phyloP scores from a whole-genome alignment of 306 rosid species.

The Prinsepia uniflora region DNA sequence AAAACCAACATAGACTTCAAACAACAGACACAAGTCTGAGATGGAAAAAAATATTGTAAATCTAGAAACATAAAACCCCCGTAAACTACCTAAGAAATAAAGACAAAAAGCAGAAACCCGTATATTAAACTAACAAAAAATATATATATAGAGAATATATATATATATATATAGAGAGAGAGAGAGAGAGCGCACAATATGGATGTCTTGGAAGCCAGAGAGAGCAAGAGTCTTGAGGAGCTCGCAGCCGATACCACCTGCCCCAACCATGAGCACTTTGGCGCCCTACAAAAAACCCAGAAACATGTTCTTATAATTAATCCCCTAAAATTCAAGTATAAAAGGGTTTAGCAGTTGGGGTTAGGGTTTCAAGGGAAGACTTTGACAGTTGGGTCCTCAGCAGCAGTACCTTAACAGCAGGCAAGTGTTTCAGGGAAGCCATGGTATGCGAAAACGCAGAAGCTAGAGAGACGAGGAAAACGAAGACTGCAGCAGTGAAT shows the following conservation, averaged over 20 bases:
- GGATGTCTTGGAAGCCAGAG: conserved; percentile 90
- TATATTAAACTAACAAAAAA: too few relatives aligned
- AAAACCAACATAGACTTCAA: conserved; percentile 1
- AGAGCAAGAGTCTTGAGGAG: conserved; percentile 93
- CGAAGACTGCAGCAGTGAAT: conserved; percentile 1
- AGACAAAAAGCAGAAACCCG: background rate
- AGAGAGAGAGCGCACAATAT: conserved; percentile 55
- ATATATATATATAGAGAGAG: too few relatives aligned
- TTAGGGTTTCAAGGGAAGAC: conserved; percentile 26
- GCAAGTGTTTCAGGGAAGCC: conserved; percentile 51
- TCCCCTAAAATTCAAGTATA: conserved; percentile 10
- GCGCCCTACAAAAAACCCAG: conserved; percentile 49
- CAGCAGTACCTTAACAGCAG: conserved; percentile 49
- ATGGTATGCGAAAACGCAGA: conserved; percentile 36
- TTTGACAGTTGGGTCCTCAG: background rate
- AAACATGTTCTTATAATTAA: background rate
- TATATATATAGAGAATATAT: too few relatives aligned
- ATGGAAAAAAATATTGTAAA: conserved; percentile 12
- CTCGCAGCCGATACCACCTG: conserved; percentile 99
- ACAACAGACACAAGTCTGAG: background rate
- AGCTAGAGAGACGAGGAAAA: background rate
- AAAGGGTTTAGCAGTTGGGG: background rate
- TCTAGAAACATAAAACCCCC: conserved; percentile 20
- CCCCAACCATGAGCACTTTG: conserved; percentile 96
- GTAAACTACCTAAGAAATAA: background rate